Evolutionary conservation across 495 filamentous ascomycete species (phyloP), one percentile per base, ranked within the genome.

Genomic region (Neohortaea acidophila): DNA sequence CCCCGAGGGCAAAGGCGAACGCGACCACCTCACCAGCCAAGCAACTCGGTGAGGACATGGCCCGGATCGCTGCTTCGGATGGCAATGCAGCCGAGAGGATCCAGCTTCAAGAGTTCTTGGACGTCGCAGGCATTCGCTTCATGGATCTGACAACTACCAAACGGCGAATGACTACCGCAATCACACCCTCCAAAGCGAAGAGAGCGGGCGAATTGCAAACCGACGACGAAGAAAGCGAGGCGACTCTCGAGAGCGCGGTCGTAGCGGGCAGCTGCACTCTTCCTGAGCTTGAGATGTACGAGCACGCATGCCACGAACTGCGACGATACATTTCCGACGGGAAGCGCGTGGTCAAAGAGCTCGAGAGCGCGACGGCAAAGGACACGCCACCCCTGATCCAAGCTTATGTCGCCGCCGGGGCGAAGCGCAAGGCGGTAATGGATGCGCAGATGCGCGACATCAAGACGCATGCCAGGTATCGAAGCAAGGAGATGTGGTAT

Each of bases 361-460:
- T 96, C 41, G 91, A 94, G 57, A 70, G 66, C 0, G 81, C 89
- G 44, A 91, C 83, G 0, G 76, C 75, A 43, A 76, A 79, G 26
- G 82, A 94, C 17, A 92, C 93, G 51, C 89, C 91, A 5, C 72
- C 80, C 1, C 67, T 97, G 10, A 93, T 97, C 61, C 72, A 72
- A 28, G 91, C 94, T 59, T 97, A 96, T 51, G 71, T 87, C 36
- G 73, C 72, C 0, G 86, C 87, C n/a, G 66, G 81, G 4, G 73
- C 81, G n/a, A 80, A 89, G 34, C 68, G 92, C 44, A 79, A 77
- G 48, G 56, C 71, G 1, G 67, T 89, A 33, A 86, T 97, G 79
- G 87, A 97, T 59, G 86, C 81, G 43, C 89, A 96, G 54, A 87
- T 97, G 60, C 86, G 87, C 55, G 92, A 93, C 44, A 77, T 91